Base-by-base conservation (phyloP, 108 stramenopile species). In the Skeletonema tropicum region DNA sequence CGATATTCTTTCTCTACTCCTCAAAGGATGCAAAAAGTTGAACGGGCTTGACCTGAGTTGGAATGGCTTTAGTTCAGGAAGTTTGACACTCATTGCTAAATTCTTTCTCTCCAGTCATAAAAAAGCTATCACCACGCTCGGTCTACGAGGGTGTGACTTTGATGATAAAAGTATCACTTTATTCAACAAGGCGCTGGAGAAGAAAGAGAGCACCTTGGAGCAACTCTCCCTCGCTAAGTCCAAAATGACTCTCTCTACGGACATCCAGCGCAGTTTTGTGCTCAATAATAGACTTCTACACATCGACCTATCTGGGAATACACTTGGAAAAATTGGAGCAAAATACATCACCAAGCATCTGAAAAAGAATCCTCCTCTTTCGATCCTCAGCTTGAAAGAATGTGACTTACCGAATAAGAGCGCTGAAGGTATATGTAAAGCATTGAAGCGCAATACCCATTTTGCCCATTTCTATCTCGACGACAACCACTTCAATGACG, bases 401-500 rank as follows among this genome's bases (percentile, higher is more conserved):
- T 49, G 48, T 49, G 17, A 19, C 19, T 19, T 49, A 14, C 14
- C 48, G 21, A 49, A 4, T 14, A 49, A 49, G 48, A 19, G 48
- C 19, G 48, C 48, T 7, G 48, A 49, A 49, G 19, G 19, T 21
- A 19, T 49, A 0, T 23, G 48, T 7, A 61, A 33, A 9, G 60
- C 60, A 32, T 14, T 61, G 60, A 61, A 61, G 30, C 38, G n/a
- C n/a, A 61, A 61, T 32, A 17, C 31, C 38, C 31, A 32, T n/a
- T 30, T 61, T 32, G n/a, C 36, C 36, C 38, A 61, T 35, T 19
- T 61, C 3, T 30, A 61, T 61, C 15, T 61, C 36, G 8, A 32
- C 5, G 6, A 8, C 7, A 61, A 61, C 30, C 31, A 61, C 0
- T 35, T 61, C 38, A 61, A 32, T 35, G 30, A 32, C 26, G 1